phyloP scores from a whole-genome alignment of 2,329 filamentous ascomycete genomes.

The Exserohilum rostratum region DNA sequence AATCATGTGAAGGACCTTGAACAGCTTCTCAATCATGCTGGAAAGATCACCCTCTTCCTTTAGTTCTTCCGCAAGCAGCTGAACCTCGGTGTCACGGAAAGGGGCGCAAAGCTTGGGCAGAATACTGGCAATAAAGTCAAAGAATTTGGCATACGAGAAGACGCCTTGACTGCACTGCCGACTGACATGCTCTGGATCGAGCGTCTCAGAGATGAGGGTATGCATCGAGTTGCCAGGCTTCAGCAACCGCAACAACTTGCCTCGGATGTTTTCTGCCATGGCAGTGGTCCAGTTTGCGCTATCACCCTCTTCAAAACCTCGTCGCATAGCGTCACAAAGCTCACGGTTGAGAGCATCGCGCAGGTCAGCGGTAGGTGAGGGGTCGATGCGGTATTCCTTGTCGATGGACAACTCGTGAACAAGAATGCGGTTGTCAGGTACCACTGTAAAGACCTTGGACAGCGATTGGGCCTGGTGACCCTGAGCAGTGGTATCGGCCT shows the following conservation, averaged over 20 bases:
- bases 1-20: conserved; percentile 76
- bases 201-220: conserved; percentile 73
- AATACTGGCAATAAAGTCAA: conserved; percentile 74
- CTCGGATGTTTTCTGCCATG: conserved; percentile 72
- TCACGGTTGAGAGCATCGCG: conserved; percentile 66
- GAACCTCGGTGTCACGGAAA: conserved; percentile 77
- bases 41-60: conserved; percentile 55
- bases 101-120: conserved; percentile 82
- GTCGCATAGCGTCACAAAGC: conserved; percentile 66
- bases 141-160: conserved; percentile 83
- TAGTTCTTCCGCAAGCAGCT: conserved; percentile 68
- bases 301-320: conserved; percentile 67
- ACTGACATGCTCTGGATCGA: conserved; percentile 74
- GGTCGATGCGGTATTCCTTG: conserved; percentile 74
- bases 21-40: conserved; percentile 75
- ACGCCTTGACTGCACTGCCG: conserved; percentile 72
- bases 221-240: conserved; percentile 75
- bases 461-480: conserved; percentile 53
- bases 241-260: conserved; percentile 74
- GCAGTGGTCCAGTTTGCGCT: conserved; percentile 72
- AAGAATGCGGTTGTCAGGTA: conserved; percentile 75
- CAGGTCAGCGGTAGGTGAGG: conserved; percentile 59
- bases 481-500: conserved; percentile 21
- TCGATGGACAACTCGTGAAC: conserved; percentile 83
- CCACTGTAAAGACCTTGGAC: conserved; percentile 62